These are phyloP conservation scores for Colletotrichum orbiculare DNA, from an alignment of 2,329 filamentous ascomycete species.

Conservation along the genomic window DNA sequence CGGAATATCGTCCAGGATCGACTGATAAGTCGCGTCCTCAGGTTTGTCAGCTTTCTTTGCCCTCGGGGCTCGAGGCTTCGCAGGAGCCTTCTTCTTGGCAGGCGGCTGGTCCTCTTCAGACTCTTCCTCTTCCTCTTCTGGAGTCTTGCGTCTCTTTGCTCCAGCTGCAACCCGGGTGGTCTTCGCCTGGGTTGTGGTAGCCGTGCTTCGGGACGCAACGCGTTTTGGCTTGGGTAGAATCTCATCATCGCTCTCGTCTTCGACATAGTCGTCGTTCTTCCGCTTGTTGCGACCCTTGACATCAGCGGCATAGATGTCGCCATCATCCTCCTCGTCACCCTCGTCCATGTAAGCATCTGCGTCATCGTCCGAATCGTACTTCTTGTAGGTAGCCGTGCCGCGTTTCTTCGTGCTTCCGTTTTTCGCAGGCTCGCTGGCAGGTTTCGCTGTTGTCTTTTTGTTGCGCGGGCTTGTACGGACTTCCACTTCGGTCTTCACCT, in stretches of 20 bases:
- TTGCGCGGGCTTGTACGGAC: conserved; percentile 65
- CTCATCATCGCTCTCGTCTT: conserved; percentile 80
- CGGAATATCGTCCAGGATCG: conserved; percentile 89
- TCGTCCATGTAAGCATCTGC: conserved; percentile 72
- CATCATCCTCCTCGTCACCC: conserved; percentile 76
- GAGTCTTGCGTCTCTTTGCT: conserved; percentile 69
- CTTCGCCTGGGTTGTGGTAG: conserved; percentile 40
- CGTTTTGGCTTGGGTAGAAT: conserved; percentile 69
- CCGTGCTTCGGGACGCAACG: conserved; percentile 53
- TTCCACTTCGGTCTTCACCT: conserved; percentile 54
- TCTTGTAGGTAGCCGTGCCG: conserved; percentile 52
- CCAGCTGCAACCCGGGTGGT: conserved; percentile 44
- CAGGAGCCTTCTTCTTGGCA: conserved; percentile 68
- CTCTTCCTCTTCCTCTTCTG: conserved; percentile 64
- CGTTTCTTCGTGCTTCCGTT: conserved; percentile 53
- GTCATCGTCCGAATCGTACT: conserved; percentile 59
- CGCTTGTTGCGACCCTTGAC: conserved; percentile 73
- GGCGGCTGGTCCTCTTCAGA: conserved; percentile 68
- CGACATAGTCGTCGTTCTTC: conserved; percentile 79
- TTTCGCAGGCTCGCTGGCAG: conserved; percentile 41
- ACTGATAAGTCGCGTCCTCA: conserved; percentile 79
- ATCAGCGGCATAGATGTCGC: conserved; percentile 86
- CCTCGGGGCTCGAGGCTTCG: conserved; percentile 68
- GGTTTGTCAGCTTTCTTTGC: conserved; percentile 73
- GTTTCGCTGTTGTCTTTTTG: conserved; percentile 51